phyloP scores from a whole-genome alignment of 257 asterid genomes.

The Osmanthus fragrans region DNA sequence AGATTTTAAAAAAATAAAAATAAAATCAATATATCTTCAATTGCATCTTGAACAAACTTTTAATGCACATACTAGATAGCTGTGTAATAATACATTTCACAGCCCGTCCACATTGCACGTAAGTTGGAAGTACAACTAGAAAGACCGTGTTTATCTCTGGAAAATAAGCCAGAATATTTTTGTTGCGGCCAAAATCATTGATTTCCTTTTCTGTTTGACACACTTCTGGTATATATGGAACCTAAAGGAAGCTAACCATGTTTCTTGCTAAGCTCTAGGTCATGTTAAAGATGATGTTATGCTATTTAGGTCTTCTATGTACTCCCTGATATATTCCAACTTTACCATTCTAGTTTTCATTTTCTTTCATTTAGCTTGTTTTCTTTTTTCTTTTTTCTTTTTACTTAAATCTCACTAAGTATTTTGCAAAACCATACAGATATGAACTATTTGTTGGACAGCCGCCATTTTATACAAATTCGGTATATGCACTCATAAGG shows the following conservation, averaged over 20 bases:
- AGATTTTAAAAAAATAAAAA: neutral
- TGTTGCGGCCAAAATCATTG: neutral
- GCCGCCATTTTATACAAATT: slow-evolving; percentile 97
- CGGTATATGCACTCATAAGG: slow-evolving; percentile 94
- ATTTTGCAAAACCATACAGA: slow-evolving; percentile 40
- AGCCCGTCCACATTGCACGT: neutral
- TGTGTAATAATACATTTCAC: neutral
- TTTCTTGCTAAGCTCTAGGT: slow-evolving; percentile 5
- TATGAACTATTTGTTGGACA: slow-evolving; percentile 98
- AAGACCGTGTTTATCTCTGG: neutral
- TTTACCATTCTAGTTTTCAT: slow-evolving; percentile 7
- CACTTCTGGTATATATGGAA: slow-evolving; percentile 2
- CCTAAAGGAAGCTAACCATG: slow-evolving; percentile 2
- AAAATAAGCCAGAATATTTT: neutral
- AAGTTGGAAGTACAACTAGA: neutral
- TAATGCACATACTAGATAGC: neutral
- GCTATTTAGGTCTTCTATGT: neutral
- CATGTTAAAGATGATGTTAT: slow-evolving; percentile 12
- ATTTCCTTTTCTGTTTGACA: slow-evolving; percentile 20
- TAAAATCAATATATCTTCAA: neutral
- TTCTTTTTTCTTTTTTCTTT: slow-evolving; percentile 11
- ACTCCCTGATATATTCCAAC: slow-evolving; percentile 16
- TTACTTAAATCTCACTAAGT: slow-evolving; percentile 10
- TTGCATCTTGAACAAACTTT: neutral
- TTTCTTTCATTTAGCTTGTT: slow-evolving; percentile 12